phyloP scores from a whole-genome alignment of 2,329 filamentous ascomycete genomes.

The Zarea fungicola region DNA sequence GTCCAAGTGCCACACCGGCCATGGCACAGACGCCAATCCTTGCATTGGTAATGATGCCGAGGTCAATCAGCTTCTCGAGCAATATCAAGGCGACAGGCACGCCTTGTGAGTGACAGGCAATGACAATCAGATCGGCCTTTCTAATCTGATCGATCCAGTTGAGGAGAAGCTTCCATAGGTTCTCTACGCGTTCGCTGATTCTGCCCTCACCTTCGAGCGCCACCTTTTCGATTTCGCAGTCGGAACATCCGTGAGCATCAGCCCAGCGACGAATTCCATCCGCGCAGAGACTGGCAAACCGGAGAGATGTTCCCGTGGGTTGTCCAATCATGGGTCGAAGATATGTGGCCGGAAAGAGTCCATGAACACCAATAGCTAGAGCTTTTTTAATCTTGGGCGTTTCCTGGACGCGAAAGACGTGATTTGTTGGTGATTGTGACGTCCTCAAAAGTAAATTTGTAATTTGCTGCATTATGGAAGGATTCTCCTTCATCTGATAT shows the following conservation, averaged over 20 bases:
- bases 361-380: conserved; percentile 89
- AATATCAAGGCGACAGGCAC: conserved; percentile 92
- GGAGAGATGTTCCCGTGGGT: conserved; percentile 89
- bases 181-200: conserved; percentile 82
- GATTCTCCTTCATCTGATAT: conserved; percentile 61
- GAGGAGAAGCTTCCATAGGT: conserved; percentile 87
- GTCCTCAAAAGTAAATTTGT: conserved; percentile 51
- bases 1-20: conserved; percentile 90
- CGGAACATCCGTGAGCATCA: conserved; percentile 63
- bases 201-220: conserved; percentile 92
- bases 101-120: conserved; percentile 95
- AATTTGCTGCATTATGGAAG: conserved; percentile 66
- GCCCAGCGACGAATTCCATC: conserved; percentile 81
- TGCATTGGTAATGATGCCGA: conserved; percentile 73
- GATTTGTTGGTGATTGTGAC: conserved; percentile 53
- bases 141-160: conserved; percentile 93
- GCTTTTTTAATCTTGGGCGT: conserved; percentile 74
- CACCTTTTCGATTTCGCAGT: conserved; percentile 85
- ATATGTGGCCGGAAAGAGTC: conserved; percentile 82
- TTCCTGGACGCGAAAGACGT: conserved; percentile 67
- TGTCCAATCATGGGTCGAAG: conserved; percentile 90
- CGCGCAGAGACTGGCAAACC: conserved; percentile 84
- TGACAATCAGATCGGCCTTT: conserved; percentile 78
- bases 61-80: conserved; percentile 83
- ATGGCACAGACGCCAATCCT: conserved; percentile 82